These are phyloP conservation scores for Aquanectria penicillioides DNA, from an alignment of 2,329 filamentous ascomycete genomes.

Conservation along the genomic window DNA sequence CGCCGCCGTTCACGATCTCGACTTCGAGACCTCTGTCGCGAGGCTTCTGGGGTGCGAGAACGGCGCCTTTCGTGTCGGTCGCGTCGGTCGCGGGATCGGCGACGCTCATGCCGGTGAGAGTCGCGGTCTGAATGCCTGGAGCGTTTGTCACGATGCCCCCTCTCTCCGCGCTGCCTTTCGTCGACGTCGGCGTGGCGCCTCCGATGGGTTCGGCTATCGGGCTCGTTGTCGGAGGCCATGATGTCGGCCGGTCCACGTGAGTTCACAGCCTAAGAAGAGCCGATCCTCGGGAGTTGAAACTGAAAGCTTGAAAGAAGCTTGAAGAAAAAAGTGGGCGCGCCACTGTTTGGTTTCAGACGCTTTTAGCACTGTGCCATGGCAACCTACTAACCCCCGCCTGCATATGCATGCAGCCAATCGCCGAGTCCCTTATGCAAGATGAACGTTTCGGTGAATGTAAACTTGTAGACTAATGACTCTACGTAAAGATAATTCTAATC, in stretches of 20 bases:
- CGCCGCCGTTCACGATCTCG: slow-evolving; percentile 37
- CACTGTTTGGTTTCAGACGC: not conserved
- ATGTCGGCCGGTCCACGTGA: not conserved
- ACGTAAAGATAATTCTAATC: slow-evolving; percentile 24
- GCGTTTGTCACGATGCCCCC: slow-evolving; percentile 33
- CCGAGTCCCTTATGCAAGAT: slow-evolving; percentile 20
- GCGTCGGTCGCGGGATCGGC: slow-evolving; percentile 41
- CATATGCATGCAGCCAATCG: no score
- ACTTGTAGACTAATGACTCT: slow-evolving; percentile 9
- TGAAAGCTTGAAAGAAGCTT: slow-evolving; percentile 1
- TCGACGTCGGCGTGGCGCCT: slow-evolving; percentile 34
- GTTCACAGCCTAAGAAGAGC: not conserved
- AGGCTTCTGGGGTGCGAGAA: slow-evolving; percentile 45
- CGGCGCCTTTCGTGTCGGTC: slow-evolving; percentile 44
- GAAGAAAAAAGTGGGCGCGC: slow-evolving; percentile 10
- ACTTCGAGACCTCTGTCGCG: slow-evolving; percentile 39
- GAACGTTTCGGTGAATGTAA: not conserved
- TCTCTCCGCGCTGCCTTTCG: slow-evolving; percentile 19
- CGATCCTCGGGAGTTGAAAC: not conserved
- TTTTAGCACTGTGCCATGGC: slow-evolving; percentile 9
- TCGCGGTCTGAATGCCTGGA: slow-evolving; percentile 37
- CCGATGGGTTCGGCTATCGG: slow-evolving; percentile 23
- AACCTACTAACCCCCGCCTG: slow-evolving; percentile 3
- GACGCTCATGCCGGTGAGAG: slow-evolving; percentile 39
- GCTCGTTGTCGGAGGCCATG: slow-evolving; percentile 44